A percentile compares a stretch with the other conserved stretches of the same genome.
Evolutionary conservation across 2,329 filamentous ascomycete genomes (phyloP).

Genomic region (Diaporthe sp.): DNA sequence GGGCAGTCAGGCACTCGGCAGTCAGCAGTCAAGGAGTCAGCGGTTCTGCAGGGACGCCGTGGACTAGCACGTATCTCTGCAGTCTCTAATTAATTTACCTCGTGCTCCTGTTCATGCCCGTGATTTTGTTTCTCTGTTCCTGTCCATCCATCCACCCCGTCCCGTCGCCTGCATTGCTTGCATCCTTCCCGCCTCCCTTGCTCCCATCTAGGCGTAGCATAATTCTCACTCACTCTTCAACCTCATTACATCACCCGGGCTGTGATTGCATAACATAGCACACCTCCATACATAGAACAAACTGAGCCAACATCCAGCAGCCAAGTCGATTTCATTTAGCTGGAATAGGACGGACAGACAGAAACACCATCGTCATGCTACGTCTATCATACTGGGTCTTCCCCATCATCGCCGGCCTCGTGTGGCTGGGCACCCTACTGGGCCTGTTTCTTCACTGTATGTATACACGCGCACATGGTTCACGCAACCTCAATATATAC

Average conservation of each 20-base stretch:
- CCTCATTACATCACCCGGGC: too few species aligned
- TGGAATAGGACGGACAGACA: neutral
- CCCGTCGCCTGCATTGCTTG: neutral
- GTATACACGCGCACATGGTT: neutral
- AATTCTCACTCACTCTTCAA: neutral
- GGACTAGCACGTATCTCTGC: neutral
- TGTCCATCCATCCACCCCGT: too few species aligned
- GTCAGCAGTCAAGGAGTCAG: neutral
- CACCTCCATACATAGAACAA: neutral
- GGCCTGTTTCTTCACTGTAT: conserved; percentile 77
- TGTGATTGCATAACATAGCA: neutral
- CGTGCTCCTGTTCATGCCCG: neutral
- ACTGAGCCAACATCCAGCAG: neutral
- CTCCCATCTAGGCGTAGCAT: neutral
- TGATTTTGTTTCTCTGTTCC: neutral
- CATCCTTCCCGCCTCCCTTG: conserved; percentile 11
- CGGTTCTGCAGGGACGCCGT: neutral
- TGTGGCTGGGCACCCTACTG: conserved; percentile 78
- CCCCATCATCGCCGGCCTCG: conserved; percentile 75
- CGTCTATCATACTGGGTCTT: conserved; percentile 60
- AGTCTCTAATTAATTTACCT: neutral
- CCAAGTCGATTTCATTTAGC: neutral
- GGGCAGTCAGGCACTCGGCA: conserved; percentile 5
- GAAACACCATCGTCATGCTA: conserved; percentile 41
- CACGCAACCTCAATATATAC: neutral